Evolutionary conservation across 108 stramenopile genomes (phyloP), one percentile per base, ranked within the genome.

Genomic region (Pseudonitzschia pungens): DNA sequence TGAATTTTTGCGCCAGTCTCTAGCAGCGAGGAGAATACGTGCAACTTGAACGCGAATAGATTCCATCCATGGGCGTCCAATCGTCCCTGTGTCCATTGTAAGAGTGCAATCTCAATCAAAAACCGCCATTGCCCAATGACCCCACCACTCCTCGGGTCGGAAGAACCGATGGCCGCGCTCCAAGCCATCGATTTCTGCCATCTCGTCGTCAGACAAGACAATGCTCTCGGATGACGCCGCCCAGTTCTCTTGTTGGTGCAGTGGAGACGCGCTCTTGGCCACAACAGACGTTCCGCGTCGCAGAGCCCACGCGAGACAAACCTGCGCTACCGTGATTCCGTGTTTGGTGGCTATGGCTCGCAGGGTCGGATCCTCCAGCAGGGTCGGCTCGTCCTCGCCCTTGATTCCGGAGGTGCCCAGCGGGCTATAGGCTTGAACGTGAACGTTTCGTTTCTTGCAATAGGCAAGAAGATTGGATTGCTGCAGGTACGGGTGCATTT

Each of bases 401-500:
- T 50, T 45, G 48, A 50, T 50, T 50, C 66, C 66, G 2, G 48
- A 31, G 11, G 43, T 48, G 18, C 94, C 96, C 26, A 97, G 76
- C 4, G 96, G 93, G 10, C 87, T 87, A 68, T 92, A 97, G 0
- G 88, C 96, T 60, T 89, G 89, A 15, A 95, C 89, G 28, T 77
- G 70, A 18, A 97, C 72, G 26, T 82, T 88, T 36, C 85, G 81
- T 51, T 66, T 72, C 57, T 82, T 56, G 72, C 93, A 94, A 80
- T 87, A 94, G 32, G 69, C 69, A 11, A 92, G 29, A n/a, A 95
- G 77, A 40, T 84, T 77, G 12, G 77, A 73, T 78, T 94, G 94
- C 56, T 85, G 84, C 42, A 91, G 81, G 71, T 86, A 87, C 29
- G 96, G 96, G 74, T 97, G 96, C 40, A 88, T 81, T 76, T 97